These are phyloP conservation scores for Hyparrhenia diplandra DNA, from an alignment of 176 grass and related monocot species.

Conservation along the genomic window DNA sequence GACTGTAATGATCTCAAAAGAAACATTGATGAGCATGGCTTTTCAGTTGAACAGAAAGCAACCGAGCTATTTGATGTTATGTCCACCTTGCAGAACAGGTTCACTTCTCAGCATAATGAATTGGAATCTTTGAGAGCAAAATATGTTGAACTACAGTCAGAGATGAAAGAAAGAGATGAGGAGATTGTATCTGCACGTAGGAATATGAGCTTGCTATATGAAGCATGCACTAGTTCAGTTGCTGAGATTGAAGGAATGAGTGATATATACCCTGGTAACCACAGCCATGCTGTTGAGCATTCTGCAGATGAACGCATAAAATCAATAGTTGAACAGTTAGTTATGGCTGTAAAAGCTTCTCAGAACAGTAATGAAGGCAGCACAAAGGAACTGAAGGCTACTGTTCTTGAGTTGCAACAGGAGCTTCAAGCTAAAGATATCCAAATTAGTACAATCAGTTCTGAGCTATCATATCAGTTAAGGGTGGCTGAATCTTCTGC, in stretches of 20 bases:
- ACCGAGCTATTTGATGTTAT: conserved; percentile 55
- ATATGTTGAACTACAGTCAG: conserved; percentile 41
- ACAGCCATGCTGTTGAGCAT: conserved; percentile 25
- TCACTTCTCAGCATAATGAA: conserved; percentile 49
- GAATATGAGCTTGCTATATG: conserved; percentile 68
- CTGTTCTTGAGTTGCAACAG: conserved; percentile 71
- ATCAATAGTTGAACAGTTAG: conserved; percentile 59
- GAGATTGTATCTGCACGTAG: conserved; percentile 44
- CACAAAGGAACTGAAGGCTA: conserved; percentile 74
- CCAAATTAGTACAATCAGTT: conserved; percentile 62
- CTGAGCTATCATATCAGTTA: conserved; percentile 87
- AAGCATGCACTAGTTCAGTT: conserved; percentile 70
- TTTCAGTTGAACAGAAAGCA: conserved; percentile 67
- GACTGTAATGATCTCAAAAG: conserved; percentile 67
- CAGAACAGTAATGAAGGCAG: conserved; percentile 47
- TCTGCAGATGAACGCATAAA: conserved; percentile 53
- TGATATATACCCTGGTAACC: conserved; percentile 24
- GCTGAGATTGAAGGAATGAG: conserved; percentile 56
- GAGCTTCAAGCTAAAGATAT: conserved; percentile 81
- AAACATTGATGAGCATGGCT: conserved; percentile 65
- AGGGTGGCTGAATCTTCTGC: conserved; percentile 53
- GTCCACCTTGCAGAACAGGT: conserved; percentile 44
- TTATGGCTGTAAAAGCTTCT: conserved; percentile 37
- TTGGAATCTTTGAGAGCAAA: conserved; percentile 54
- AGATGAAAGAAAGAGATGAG: conserved; percentile 61